Evolutionary conservation across 208 protist species (phyloP).

Genomic region (Trypanosoma platydactyli): DNA sequence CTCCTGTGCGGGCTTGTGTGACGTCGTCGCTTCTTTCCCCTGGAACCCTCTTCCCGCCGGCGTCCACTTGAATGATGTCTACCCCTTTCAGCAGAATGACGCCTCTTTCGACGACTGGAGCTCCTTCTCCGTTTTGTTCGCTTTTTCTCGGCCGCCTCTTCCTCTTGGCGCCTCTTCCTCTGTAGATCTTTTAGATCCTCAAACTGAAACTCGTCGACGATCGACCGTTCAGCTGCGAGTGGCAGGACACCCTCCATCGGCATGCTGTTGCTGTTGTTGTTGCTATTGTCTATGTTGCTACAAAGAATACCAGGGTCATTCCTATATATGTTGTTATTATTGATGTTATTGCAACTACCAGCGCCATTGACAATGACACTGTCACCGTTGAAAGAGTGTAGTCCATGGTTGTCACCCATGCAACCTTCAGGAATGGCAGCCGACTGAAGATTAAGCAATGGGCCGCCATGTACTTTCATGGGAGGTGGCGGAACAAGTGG

Average conservation of each 20-base stretch:
- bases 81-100: constrained; percentile 13
- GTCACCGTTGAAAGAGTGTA: neutral
- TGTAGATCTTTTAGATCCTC: constrained; percentile 29
- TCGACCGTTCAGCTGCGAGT: neutral
- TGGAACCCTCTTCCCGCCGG: constrained; percentile 8
- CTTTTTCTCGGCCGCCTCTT: constrained; percentile 21
- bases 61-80: constrained; percentile 18
- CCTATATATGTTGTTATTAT: neutral
- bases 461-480: neutral
- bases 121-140: constrained; percentile 26
- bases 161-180: constrained; percentile 24
- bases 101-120: constrained; percentile 21
- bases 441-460: neutral
- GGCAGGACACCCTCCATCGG: neutral
- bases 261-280: constrained; percentile 8
- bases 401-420: neutral
- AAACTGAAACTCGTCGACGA: constrained; percentile 26
- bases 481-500: neutral
- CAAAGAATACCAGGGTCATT: neutral
- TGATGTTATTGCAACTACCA: neutral
- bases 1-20: constrained; percentile 1
- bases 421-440: neutral
- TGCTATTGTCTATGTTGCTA: neutral
- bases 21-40: neutral
- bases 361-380: neutral